Conservation (phyloP, 257 asterid species). For the Jaltomata sinuosa region DNA sequence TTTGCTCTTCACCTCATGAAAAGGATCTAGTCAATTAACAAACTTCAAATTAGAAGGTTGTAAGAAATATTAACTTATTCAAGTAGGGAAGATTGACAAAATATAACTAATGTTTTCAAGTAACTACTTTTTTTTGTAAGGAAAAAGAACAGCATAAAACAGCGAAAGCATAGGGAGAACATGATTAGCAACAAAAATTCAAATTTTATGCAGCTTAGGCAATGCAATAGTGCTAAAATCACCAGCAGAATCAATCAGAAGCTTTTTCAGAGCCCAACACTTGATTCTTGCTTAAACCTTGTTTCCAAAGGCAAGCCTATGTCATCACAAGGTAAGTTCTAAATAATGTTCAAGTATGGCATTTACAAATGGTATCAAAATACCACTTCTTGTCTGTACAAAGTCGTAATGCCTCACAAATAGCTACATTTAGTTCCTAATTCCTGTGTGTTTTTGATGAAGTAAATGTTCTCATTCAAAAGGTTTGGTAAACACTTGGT, state of each 20-base stretch:
- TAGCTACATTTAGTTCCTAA: neutral
- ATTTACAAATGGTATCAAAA: neutral
- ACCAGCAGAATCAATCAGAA: neutral
- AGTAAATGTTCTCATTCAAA: neutral
- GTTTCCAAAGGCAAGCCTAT: neutral
- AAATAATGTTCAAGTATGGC: neutral
- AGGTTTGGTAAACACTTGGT: neutral
- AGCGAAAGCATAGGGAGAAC: neutral
- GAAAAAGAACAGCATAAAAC: neutral
- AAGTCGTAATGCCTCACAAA: neutral
- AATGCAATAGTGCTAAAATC: neutral
- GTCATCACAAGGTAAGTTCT: neutral
- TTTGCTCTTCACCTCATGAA: conserved; percentile 89
- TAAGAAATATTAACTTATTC: neutral
- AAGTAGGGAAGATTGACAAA: neutral
- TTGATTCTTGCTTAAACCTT: neutral
- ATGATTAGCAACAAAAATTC: neutral
- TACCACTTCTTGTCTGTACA: neutral
- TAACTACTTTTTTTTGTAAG: too few species aligned
- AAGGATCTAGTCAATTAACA: conserved; percentile 44
- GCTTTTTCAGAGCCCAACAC: neutral
- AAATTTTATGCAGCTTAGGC: neutral
- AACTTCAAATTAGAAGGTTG: conserved; percentile 17
- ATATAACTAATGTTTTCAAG: neutral
- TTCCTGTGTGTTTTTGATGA: neutral